Base-by-base conservation (phyloP, 1,139 yeast genomes). In the Debaryomycetaceae sp. region DNA sequence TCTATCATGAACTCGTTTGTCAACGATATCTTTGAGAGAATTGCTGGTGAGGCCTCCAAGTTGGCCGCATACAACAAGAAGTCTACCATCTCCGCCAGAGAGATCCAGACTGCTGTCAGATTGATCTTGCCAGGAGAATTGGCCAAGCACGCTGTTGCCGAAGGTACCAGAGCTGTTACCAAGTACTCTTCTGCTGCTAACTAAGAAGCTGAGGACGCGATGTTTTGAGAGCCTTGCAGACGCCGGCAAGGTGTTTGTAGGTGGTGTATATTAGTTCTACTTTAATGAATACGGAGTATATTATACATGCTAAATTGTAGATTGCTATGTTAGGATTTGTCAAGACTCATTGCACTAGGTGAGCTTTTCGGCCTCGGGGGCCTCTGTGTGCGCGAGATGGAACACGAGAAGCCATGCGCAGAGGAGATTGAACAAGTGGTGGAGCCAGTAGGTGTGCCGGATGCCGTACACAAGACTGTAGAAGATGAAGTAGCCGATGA, bases 151-250 rank as follows among this genome's bases (percentile, higher is more conserved):
- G 97, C 98, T 65, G 97, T 90, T 65, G 87, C 97, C 63, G 98
- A 91, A 79, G 98, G 98, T 83, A 91, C 98, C 64, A 90, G 97
- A 86, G 97, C 99, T 74, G 98, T 93, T 65, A 91, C 98, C 75
- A 93, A 93, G 83, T 93, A 91, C 84, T 89, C 97, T 66, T 87
- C 97, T 67, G 84, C 90, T 62, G 78, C 84, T 60, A 69, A 68
- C 64, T 74, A 73, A 58, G 55, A 49, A 45, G 31, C 8, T 27
- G 31, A 27, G 31, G 31, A 27, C 31, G 23, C 29, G 36, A 20
- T 34, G 37, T 40, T 40, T 33, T 20, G 34, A 40, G 35, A 34
- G 17, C 22, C 22, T 34, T 3, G 31, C 31, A 27, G 31, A 11
- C 11, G 31, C 31, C 31, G 42, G 44, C 46, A 45, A 8, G 31